phyloP scores from a whole-genome alignment of 305 asterid genomes.

The Fraxinus platypoda region DNA sequence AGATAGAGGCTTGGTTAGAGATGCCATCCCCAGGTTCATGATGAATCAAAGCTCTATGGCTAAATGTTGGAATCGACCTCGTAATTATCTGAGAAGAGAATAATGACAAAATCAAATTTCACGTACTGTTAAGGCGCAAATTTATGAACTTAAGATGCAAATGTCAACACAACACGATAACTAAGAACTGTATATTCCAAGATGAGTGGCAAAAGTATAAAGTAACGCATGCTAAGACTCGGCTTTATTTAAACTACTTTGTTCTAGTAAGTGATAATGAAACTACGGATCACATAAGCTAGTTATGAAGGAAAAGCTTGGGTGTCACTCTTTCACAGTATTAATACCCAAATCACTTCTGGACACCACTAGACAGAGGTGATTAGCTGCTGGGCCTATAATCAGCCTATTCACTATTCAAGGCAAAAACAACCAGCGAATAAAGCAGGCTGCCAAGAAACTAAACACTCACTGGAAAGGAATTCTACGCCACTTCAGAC shows the following conservation, averaged over 20 bases:
- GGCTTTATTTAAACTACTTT: background rate
- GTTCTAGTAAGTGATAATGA: background rate
- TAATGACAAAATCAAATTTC: background rate
- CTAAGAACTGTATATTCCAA: background rate
- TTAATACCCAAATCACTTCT: background rate
- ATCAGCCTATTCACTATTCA: background rate
- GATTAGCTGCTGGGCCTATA: background rate
- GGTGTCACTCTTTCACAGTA: background rate
- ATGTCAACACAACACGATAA: background rate
- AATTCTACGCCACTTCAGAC: background rate
- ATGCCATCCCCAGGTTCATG: constrained; percentile 48
- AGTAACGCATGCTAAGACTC: background rate
- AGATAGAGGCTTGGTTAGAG: constrained; percentile 41
- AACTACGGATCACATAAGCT: background rate
- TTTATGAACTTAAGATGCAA: background rate
- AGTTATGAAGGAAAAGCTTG: background rate
- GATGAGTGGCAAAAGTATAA: background rate
- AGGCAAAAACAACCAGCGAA: background rate
- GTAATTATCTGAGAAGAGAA: constrained; percentile 35
- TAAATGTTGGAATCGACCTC: constrained; percentile 1
- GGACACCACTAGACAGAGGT: too few species aligned
- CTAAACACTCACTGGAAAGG: background rate
- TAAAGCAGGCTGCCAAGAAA: background rate
- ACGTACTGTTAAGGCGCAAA: background rate
- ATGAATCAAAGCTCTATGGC: constrained; percentile 20